Conservation (phyloP, 345 rosid genomes). For the Carallia brachiata region DNA sequence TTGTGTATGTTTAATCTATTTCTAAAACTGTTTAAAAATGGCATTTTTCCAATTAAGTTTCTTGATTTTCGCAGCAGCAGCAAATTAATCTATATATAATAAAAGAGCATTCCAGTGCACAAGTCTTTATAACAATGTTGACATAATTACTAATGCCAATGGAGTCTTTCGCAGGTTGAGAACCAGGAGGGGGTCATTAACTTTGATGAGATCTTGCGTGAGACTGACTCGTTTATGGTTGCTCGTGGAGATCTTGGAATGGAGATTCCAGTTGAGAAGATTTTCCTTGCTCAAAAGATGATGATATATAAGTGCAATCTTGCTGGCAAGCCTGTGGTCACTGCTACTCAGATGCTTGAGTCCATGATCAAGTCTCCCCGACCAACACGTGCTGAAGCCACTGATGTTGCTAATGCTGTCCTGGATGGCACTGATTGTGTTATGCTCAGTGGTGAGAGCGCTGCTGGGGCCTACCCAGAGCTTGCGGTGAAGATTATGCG, state of each 20-base stretch:
- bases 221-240: conserved; percentile 93
- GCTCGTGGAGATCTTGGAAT: conserved; percentile 95
- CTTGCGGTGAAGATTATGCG: conserved; percentile 88
- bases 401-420: conserved; percentile 91
- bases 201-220: conserved; percentile 88
- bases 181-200: conserved; percentile 93
- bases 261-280: conserved; percentile 96
- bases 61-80: no score
- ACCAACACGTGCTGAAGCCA: conserved; percentile 92
- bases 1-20: not conserved
- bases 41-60: no score
- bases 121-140: no score
- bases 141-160: no score
- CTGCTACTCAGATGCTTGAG: conserved; percentile 93
- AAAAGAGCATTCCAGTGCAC: no score
- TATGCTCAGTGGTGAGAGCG: conserved; percentile 94
- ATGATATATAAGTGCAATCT: conserved; percentile 95
- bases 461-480: conserved; percentile 84
- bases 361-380: conserved; percentile 94
- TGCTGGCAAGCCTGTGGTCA: conserved; percentile 87
- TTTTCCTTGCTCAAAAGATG: conserved; percentile 89
- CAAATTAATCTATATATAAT: no score
- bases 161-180: conserved; percentile 53
- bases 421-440: conserved; percentile 92
- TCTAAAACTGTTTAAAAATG: not conserved